A percentile compares a stretch with the other conserved stretches of the same genome.
These are phyloP conservation scores for Aspergillus fischeri DNA, from an alignment of 2,329 filamentous ascomycete genomes.

Conservation along the genomic window DNA sequence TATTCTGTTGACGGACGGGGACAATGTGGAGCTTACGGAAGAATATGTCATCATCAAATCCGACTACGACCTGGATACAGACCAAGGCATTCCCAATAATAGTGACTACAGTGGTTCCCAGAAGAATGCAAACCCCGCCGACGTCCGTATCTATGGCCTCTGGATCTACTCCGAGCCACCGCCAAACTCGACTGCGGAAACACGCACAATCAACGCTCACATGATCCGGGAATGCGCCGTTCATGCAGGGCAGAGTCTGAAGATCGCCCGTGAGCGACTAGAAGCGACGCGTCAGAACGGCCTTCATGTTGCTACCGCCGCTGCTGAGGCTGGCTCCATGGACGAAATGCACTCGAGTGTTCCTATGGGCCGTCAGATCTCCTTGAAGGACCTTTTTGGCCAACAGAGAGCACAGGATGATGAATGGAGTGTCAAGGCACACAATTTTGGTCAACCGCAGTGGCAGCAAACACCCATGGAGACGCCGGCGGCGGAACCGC, in stretches of 20 bases:
- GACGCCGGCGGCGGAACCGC: conserved; percentile 13
- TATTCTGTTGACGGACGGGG: conserved; percentile 54
- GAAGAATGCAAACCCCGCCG: conserved; percentile 10
- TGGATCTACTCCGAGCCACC: conserved; percentile 62
- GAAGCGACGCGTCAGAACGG: conserved; percentile 32
- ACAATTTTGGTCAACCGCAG: conserved; percentile 29
- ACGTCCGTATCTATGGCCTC: conserved; percentile 52
- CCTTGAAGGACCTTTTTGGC: conserved; percentile 52
- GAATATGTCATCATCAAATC: conserved; percentile 59
- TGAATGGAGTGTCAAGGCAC: conserved; percentile 47
- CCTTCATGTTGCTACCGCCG: conserved; percentile 29
- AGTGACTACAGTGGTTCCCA: conserved; percentile 14
- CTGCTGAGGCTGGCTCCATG: conserved; percentile 21
- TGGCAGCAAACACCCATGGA: conserved; percentile 16
- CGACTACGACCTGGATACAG: conserved; percentile 28
- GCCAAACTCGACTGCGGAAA: conserved; percentile 52
- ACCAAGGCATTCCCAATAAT: conserved; percentile 1
- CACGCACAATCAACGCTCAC: conserved; percentile 48
- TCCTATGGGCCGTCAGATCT: conserved; percentile 52
- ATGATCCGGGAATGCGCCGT: conserved; percentile 54
- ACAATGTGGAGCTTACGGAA: conserved; percentile 61
- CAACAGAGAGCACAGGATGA: conserved; percentile 52
- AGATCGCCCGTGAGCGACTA: conserved; percentile 38
- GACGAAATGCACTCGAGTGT: conserved; percentile 39
- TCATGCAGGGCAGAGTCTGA: conserved; percentile 48